Conservation (phyloP, 495 filamentous ascomycete species). For the Tricharina praecox region DNA sequence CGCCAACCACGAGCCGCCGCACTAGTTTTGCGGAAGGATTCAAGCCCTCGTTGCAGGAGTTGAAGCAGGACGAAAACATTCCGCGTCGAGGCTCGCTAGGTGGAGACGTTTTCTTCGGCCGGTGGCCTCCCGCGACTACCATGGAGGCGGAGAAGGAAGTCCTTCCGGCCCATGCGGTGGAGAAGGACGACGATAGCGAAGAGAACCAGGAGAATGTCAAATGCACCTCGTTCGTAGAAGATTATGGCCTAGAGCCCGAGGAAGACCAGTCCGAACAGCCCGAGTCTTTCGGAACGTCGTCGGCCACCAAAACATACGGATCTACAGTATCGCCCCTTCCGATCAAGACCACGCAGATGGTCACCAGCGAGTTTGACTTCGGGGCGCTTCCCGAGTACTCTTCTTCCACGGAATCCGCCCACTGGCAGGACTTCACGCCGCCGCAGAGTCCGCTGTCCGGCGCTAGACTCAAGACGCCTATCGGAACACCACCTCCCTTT, state of each 20-base stretch:
- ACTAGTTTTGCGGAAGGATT: not conserved
- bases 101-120: not conserved
- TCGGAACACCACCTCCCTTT: slow-evolving; percentile 10
- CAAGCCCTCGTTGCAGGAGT: not conserved
- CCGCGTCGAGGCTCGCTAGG: not conserved
- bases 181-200: not conserved
- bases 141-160: not conserved
- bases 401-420: slow-evolving; percentile 6
- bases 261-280: not conserved
- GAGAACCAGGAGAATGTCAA: not conserved
- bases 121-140: not conserved
- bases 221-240: not conserved
- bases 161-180: not conserved
- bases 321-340: not conserved
- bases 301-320: not conserved
- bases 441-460: not conserved
- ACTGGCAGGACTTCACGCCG: slow-evolving; percentile 15
- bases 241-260: not conserved
- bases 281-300: not conserved
- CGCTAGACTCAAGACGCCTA: slow-evolving; percentile 5
- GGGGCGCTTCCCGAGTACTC: not conserved
- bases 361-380: not conserved
- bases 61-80: not conserved
- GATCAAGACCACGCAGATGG: not conserved
- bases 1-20: not conserved